Evolutionary conservation across 495 filamentous ascomycete species (phyloP), one percentile per base, ranked within the genome.

Genomic region (Evernia prunastri): DNA sequence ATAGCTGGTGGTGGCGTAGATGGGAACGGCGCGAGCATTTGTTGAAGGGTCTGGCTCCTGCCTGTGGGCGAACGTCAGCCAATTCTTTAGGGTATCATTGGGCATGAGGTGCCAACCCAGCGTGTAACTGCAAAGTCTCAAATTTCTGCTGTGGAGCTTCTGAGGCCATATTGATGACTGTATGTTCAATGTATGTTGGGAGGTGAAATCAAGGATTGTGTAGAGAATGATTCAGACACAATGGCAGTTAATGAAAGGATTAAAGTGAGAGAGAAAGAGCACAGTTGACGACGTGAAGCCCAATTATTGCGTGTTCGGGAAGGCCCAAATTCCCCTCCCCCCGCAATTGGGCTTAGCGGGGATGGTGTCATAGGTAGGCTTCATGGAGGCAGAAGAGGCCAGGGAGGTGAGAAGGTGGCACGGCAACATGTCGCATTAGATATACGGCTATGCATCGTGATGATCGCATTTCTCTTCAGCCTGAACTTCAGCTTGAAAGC

Each of bases 51-150:
- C 95, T 13, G 88, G 85, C 63, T 89, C 83, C 69, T 97, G 91
- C 59, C 92, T 93, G 70, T 68, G 45, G 71, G 51, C 23, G 43
- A 36, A 42, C n/a, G 23, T 64, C 39, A 53, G 56, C 69, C 47
- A 70, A 66, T 65, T 29, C 63, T 45, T 18, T 29, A 31, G 23
- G 42, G 25, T 58, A 58, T 11, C 9, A 18, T 29, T 10, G 17
- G 7, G 12, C 7, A 25, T 2, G 25, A 42, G 49, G 12, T 2
- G 25, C 80, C 58, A 85, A 94, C 91, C 93, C 93, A 73, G 92
- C 94, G 76, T 98, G 94, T 66, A 98, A 83, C 79, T 97, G 95
- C 72, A 97, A 87, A 60, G 94, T 97, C 82, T 97, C 94, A 68
- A 98, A 98, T 62, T 69, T 68, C 23, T 66, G 66, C 9, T 39